These are phyloP conservation scores for Drechslerella dactyloides DNA, from an alignment of 2,329 filamentous ascomycete species.

Conservation along the genomic window DNA sequence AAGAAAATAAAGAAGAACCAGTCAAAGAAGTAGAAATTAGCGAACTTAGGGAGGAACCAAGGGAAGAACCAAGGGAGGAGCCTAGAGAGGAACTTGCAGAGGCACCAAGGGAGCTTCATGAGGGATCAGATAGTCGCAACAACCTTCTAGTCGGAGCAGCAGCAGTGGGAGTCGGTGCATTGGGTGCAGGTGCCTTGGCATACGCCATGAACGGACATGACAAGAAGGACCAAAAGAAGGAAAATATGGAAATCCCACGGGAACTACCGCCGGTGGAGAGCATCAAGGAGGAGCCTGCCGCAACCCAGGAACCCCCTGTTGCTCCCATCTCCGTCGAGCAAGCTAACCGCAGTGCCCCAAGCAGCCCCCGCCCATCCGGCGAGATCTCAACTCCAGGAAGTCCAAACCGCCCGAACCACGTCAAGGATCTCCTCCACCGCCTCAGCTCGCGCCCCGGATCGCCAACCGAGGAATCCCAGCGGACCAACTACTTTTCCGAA, in stretches of 20 bases:
- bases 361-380: constrained; percentile 34
- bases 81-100: constrained; percentile 29
- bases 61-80: constrained; percentile 38
- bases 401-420: constrained; percentile 39
- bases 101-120: neutral
- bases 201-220: constrained; percentile 28
- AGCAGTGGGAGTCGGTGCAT: constrained; percentile 37
- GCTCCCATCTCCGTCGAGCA: constrained; percentile 22
- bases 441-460: constrained; percentile 46
- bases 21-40: constrained; percentile 41
- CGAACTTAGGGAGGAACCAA: constrained; percentile 29
- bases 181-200: constrained; percentile 30
- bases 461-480: constrained; percentile 32
- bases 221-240: constrained; percentile 20
- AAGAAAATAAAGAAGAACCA: constrained; percentile 34
- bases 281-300: constrained; percentile 15
- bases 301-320: constrained; percentile 15
- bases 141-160: constrained; percentile 35
- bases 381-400: constrained; percentile 29
- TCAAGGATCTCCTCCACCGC: constrained; percentile 41
- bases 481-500: constrained; percentile 38
- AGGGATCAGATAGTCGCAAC: constrained; percentile 20
- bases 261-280: constrained; percentile 17
- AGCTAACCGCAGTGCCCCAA: constrained; percentile 28
- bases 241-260: constrained; percentile 24